Conservation (phyloP, 2,329 filamentous ascomycete genomes). For the Diplodia scrobiculata region DNA sequence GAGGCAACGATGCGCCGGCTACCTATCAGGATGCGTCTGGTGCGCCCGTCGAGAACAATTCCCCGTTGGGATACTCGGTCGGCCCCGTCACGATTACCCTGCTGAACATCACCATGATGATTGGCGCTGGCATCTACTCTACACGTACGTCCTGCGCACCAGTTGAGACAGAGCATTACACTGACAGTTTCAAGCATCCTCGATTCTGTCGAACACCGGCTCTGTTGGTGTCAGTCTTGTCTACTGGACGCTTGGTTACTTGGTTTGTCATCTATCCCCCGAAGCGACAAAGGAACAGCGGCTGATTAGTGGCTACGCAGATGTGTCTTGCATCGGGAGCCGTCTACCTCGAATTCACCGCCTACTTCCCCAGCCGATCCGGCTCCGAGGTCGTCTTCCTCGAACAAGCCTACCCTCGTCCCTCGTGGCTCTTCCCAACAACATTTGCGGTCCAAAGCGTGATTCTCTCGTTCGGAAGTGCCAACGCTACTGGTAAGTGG, state of each 20-base stretch:
- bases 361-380: slow-evolving; percentile 67
- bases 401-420: slow-evolving; percentile 67
- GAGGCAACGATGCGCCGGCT: slow-evolving; percentile 54
- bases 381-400: slow-evolving; percentile 69
- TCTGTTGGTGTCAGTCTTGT: slow-evolving; percentile 64
- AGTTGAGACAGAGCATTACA: not conserved
- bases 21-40: slow-evolving; percentile 64
- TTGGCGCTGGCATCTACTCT: slow-evolving; percentile 65
- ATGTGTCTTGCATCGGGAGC: slow-evolving; percentile 51
- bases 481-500: slow-evolving; percentile 60
- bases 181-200: slow-evolving; percentile 50
- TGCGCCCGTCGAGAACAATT: slow-evolving; percentile 61
- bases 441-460: slow-evolving; percentile 62
- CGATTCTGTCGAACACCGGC: slow-evolving; percentile 60
- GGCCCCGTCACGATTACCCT: slow-evolving; percentile 60
- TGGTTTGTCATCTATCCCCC: slow-evolving; percentile 46
- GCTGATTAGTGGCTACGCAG: not conserved
- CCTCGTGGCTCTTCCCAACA: slow-evolving; percentile 63
- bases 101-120: slow-evolving; percentile 64
- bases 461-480: slow-evolving; percentile 65
- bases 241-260: slow-evolving; percentile 65
- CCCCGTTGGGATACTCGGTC: slow-evolving; percentile 63
- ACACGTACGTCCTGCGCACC: slow-evolving; percentile 55
- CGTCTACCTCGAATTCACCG: slow-evolving; percentile 65
- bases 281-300: not conserved